Conservation (phyloP, 2,329 filamentous ascomycete genomes). For the Fusarium ramigenum region DNA sequence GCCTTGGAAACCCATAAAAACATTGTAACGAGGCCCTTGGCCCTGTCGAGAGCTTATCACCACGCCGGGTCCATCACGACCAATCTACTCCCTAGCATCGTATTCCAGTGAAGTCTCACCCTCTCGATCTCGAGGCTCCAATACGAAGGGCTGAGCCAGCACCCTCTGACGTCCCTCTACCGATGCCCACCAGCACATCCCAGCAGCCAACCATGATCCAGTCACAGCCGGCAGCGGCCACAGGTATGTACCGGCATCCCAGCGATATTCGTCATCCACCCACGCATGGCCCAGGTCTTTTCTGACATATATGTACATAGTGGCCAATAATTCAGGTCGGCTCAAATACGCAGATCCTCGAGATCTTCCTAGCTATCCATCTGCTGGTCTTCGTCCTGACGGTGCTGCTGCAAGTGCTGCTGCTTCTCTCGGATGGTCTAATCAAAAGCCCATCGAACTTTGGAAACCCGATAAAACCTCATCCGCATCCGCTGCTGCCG, state of each 20-base stretch:
- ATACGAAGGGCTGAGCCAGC: conserved; percentile 28
- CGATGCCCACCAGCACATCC: conserved; percentile 32
- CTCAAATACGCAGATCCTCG: conserved; percentile 77
- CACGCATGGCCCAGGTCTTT: conserved; percentile 9
- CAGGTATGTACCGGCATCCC: conserved; percentile 38
- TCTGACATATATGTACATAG: conserved; percentile 32
- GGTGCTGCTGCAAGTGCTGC: conserved; percentile 76
- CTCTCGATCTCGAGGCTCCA: conserved; percentile 16
- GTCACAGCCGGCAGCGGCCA: conserved; percentile 32
- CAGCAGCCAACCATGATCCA: conserved; percentile 42
- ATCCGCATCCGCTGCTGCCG: conserved; percentile 58
- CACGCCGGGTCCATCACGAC: conserved; percentile 11
- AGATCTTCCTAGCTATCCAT: conserved; percentile 79
- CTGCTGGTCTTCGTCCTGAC: conserved; percentile 66
- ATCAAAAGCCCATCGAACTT: conserved; percentile 70
- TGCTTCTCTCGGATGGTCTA: conserved; percentile 77
- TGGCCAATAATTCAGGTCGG: conserved; percentile 50
- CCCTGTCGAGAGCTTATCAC: conserved; percentile 2
- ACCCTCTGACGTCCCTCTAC: conserved; percentile 15
- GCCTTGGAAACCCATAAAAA: conserved; percentile 13
- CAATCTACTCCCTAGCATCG: background rate
- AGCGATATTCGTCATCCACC: conserved; percentile 20
- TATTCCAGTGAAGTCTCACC: conserved; percentile 10
- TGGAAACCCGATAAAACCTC: conserved; percentile 71
- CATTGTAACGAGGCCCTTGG: conserved; percentile 2